These are phyloP conservation scores for Leishmania aethiopica DNA, from an alignment of 208 protist species.

Conservation along the genomic window DNA sequence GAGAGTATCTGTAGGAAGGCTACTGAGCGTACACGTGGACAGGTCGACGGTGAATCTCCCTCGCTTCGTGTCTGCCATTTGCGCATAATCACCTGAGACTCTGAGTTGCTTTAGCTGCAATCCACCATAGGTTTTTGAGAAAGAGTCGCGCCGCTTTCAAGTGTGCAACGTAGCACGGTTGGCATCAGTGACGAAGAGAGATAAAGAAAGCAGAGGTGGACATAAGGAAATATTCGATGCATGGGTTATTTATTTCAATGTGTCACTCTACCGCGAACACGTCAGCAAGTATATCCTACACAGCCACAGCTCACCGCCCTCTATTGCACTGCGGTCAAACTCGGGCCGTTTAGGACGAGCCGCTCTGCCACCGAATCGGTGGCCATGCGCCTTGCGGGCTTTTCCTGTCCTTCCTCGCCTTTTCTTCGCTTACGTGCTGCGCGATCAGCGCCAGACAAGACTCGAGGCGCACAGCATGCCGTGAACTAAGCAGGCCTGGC, in stretches of 20 bases:
- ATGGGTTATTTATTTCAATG: neutral
- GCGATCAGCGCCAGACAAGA: neutral
- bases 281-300: neutral
- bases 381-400: neutral
- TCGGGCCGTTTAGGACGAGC: neutral
- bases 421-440: neutral
- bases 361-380: neutral
- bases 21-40: conserved; percentile 48
- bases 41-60: conserved; percentile 38
- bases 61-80: conserved; percentile 30
- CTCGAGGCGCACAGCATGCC: neutral
- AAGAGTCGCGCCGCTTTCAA: neutral
- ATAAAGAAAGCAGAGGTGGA: no score
- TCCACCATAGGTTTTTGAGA: neutral
- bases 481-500: neutral
- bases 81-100: neutral
- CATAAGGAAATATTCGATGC: neutral
- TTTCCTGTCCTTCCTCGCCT: neutral
- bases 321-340: neutral
- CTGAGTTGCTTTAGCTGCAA: neutral
- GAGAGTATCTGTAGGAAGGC: conserved; percentile 62
- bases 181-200: neutral
- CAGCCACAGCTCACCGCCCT: neutral
- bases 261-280: neutral
- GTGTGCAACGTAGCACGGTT: neutral